Evolutionary conservation across 352 stramenopile species (phyloP).

Genomic region (Halophytophthora polymorphica): DNA sequence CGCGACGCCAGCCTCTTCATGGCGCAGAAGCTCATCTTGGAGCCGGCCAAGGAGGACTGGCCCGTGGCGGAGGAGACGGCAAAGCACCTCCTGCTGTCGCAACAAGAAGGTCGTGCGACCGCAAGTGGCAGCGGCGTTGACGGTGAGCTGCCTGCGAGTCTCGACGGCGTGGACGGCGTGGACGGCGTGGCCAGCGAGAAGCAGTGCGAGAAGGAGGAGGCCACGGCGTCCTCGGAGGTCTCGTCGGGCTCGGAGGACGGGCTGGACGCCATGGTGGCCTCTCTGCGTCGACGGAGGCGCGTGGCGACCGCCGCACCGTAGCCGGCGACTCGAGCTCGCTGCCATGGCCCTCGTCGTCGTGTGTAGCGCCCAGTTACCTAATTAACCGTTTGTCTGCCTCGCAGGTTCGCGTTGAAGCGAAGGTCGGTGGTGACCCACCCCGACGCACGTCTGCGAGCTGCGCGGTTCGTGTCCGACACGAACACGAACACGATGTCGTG

Average conservation of each 20-base stretch:
- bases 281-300: conserved; percentile 14
- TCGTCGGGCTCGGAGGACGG: conserved; percentile 26
- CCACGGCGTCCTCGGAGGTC: conserved; percentile 34
- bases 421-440: too few relatives aligned
- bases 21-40: conserved; percentile 83
- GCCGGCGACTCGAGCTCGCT: background rate
- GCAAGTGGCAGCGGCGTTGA: conserved; percentile 1
- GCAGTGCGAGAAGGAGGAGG: conserved; percentile 29
- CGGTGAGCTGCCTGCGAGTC: background rate
- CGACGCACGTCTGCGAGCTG: too few relatives aligned
- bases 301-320: background rate
- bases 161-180: background rate
- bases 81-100: background rate
- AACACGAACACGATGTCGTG: too few relatives aligned
- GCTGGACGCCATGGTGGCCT: conserved; percentile 2
- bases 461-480: too few relatives aligned
- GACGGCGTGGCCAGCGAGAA: conserved; percentile 9
- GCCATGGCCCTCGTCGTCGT: conserved; percentile 4
- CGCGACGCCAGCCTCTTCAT: conserved; percentile 91
- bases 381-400: too few relatives aligned
- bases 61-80: conserved; percentile 9
- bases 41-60: conserved; percentile 43
- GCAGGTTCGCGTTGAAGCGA: too few relatives aligned
- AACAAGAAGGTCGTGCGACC: background rate
- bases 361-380: background rate